Base-by-base conservation (phyloP, 768 basidiomycete genomes). In the Mycena vitilis region DNA sequence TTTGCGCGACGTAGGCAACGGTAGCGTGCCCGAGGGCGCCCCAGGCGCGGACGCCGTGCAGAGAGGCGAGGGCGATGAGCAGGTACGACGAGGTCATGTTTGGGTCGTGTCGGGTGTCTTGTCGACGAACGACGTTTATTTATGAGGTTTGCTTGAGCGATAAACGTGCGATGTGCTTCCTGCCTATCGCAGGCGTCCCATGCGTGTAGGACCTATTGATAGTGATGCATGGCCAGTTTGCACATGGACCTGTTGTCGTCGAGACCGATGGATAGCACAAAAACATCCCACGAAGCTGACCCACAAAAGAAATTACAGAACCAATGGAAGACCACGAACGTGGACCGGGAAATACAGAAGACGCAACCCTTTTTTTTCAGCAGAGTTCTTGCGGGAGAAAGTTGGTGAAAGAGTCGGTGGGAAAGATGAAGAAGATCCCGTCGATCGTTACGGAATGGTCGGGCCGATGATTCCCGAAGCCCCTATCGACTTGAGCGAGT, bases 21-120 rank as follows among this genome's bases (percentile, higher is more conserved):
- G 75, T 72, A n/a, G 76, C 70, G 36, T 76, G 75, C 8, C 75
- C 75, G 5, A 74, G 64, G 25, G 64, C 63, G 25, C 75, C 75
- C 75, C 75, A 76, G 2, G 75, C 73, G 30, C 38, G 56, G 58
- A 47, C 67, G 51, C 62, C 67, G 18, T 63, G 67, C 52, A 64
- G 38, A 49, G 62, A 40, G 3, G 57, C 57, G 4, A 68, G 49
- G 48, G 57, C 57, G 38, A 68, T 48, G 44, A 68, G 51, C 34
- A 54, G 9, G 54, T 64, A 64, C 37, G 63, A 56, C 25, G 60
- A 12, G 38, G 52, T 56, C 4, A 40, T 3, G 20, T n/a, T 13
- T 52, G 5, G 8, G 25, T 54, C 8, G 53, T 22, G 10, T 54
- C 8, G 53, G 11, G 10, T 42, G 20, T 23, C 37, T 40, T 20